These are phyloP conservation scores for Malassezia sp. DNA, from an alignment of 1,284 basidiomycete genomes.

Conservation along the genomic window DNA sequence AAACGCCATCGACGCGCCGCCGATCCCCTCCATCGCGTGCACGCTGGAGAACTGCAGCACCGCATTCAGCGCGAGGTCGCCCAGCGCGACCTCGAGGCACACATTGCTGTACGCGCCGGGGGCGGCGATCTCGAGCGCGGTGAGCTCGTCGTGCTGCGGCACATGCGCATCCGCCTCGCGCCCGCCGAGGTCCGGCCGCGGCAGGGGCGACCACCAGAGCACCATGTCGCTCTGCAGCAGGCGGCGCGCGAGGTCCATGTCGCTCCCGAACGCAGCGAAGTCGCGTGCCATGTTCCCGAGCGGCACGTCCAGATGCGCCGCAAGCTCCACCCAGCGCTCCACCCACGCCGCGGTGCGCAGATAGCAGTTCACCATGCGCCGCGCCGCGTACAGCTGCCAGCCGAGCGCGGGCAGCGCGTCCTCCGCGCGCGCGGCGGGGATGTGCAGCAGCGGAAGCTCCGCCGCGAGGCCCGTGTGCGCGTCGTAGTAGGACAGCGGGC, in stretches of 20 bases:
- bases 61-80: slow-evolving; percentile 85
- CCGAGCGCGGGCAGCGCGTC: slow-evolving; percentile 54
- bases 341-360: slow-evolving; percentile 69
- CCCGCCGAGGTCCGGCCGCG: slow-evolving; percentile 83
- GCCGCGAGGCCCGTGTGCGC: slow-evolving; percentile 56
- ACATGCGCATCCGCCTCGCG: slow-evolving; percentile 72
- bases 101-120: slow-evolving; percentile 86
- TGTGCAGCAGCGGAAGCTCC: slow-evolving; percentile 77
- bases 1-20: slow-evolving; percentile 65
- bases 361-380: slow-evolving; percentile 71
- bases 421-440: slow-evolving; percentile 63
- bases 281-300: slow-evolving; percentile 80
- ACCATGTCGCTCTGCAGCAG: slow-evolving; percentile 77
- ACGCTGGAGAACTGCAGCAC: slow-evolving; percentile 87
- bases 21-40: slow-evolving; percentile 87
- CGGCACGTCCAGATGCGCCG: slow-evolving; percentile 84
- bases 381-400: slow-evolving; percentile 52
- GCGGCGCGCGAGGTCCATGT: slow-evolving; percentile 79
- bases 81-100: slow-evolving; percentile 75
- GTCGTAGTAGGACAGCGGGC: slow-evolving; percentile 76
- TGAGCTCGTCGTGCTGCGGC: slow-evolving; percentile 47
- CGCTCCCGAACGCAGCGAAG: slow-evolving; percentile 71
- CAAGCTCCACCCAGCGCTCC: slow-evolving; percentile 66
- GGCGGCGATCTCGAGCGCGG: slow-evolving; percentile 75
- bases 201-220: slow-evolving; percentile 77